A percentile compares a stretch with the other conserved stretches of the same genome.
Evolutionary conservation across 2,329 filamentous ascomycete species (phyloP).

Genomic region (Penicillium sp.): DNA sequence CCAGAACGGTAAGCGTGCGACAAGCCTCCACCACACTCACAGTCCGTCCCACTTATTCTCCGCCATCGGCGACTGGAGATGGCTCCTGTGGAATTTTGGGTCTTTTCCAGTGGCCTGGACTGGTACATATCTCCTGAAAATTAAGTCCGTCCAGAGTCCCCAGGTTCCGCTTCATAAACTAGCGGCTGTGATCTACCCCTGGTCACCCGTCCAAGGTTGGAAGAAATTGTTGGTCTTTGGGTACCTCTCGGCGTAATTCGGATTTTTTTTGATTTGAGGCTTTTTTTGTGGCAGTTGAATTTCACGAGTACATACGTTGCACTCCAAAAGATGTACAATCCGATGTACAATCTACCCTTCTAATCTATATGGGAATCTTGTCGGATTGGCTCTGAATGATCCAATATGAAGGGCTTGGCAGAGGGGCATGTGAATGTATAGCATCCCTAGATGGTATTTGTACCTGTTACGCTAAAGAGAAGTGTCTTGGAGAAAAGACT

Average conservation of each 20-base stretch:
- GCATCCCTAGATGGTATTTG: background rate
- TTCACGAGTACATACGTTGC: background rate
- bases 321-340: no score
- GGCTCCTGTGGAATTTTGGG: background rate
- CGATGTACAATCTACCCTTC: background rate
- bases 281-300: background rate
- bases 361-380: background rate
- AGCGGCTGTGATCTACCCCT: slow-evolving; percentile 12
- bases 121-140: background rate
- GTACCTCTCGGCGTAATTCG: slow-evolving; percentile 14
- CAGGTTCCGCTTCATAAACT: slow-evolving; percentile 9
- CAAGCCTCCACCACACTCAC: slow-evolving; percentile 8
- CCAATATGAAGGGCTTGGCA: background rate
- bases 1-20: slow-evolving; percentile 10
- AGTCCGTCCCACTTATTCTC: slow-evolving; percentile 14
- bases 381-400: background rate
- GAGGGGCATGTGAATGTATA: background rate
- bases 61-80: slow-evolving; percentile 16
- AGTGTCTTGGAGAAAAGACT: background rate
- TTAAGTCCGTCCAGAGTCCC: background rate
- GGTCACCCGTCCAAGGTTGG: background rate
- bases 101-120: background rate
- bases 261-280: background rate
- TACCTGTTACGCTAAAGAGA: background rate
- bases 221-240: background rate